A percentile compares a stretch with the other conserved stretches of the same genome.
These are phyloP conservation scores for Fistulinella cinereoalba DNA, from an alignment of 1,284 basidiomycete species.

Conservation along the genomic window DNA sequence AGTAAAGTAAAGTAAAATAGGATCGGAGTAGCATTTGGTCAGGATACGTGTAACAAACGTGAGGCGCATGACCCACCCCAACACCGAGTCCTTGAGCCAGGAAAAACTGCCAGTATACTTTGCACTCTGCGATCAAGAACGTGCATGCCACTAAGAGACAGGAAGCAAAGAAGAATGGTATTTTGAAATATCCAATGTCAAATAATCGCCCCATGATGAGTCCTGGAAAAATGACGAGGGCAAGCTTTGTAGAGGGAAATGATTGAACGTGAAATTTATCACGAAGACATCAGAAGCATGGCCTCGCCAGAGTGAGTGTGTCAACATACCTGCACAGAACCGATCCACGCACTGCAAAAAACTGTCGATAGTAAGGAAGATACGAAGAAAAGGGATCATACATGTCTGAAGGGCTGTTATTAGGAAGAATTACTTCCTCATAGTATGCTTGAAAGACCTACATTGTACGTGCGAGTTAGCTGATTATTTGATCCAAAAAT, in stretches of 20 bases:
- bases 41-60: background rate
- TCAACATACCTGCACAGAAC: slow-evolving; percentile 33
- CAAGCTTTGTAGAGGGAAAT: slow-evolving; percentile 16
- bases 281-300: background rate
- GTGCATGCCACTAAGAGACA: slow-evolving; percentile 42
- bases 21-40: too few relatives aligned
- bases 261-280: background rate
- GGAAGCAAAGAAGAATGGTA: slow-evolving; percentile 37
- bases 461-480: background rate
- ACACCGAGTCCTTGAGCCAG: slow-evolving; percentile 47
- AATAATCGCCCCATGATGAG: slow-evolving; percentile 27
- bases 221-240: slow-evolving; percentile 44
- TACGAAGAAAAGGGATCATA: background rate
- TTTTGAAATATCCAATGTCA: slow-evolving; percentile 30
- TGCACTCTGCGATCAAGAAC: slow-evolving; percentile 51
- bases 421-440: slow-evolving; percentile 28
- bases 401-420: slow-evolving; percentile 32
- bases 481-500: background rate
- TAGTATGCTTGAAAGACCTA: slow-evolving; percentile 39
- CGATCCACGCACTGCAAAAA: slow-evolving; percentile 37
- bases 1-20: too few relatives aligned
- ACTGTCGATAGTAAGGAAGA: background rate
- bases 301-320: background rate
- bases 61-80: slow-evolving; percentile 33
- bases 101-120: slow-evolving; percentile 51